Conservation (phyloP, 495 filamentous ascomycete genomes). For the Aspergillus sclerotioniger region DNA sequence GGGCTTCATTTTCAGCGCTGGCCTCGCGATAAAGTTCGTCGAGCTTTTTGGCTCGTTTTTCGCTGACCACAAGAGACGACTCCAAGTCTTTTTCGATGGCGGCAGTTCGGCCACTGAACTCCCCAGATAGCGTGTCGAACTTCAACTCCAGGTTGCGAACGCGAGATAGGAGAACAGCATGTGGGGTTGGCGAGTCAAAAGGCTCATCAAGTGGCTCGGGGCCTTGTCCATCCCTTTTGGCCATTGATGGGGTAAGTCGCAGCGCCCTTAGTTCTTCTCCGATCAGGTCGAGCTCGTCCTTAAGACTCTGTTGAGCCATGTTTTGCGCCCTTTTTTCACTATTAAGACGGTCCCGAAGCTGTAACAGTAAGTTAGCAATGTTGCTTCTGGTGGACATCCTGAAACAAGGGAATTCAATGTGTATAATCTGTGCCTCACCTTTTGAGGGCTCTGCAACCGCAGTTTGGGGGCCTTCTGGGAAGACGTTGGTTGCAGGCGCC, state of each 20-base stretch:
- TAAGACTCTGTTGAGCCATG: conserved; percentile 63
- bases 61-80: conserved; percentile 63
- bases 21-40: conserved; percentile 88
- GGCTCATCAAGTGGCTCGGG: conserved; percentile 16
- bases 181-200: conserved; percentile 14
- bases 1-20: conserved; percentile 88
- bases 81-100: conserved; percentile 66
- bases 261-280: conserved; percentile 74
- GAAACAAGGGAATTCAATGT: neutral
- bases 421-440: conserved; percentile 39
- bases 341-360: conserved; percentile 81
- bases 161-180: conserved; percentile 51
- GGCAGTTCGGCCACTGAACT: conserved; percentile 59
- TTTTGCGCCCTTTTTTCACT: conserved; percentile 72
- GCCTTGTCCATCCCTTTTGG: conserved; percentile 12
- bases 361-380: conserved; percentile 3
- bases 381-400: neutral
- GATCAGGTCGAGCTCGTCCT: conserved; percentile 77
- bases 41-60: conserved; percentile 76
- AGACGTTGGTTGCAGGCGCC: conserved; percentile 34
- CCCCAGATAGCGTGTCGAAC: conserved; percentile 57
- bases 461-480: conserved; percentile 59
- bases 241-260: conserved; percentile 36
- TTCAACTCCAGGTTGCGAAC: conserved; percentile 63
- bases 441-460: conserved; percentile 86